A percentile compares a stretch with the other conserved stretches of the same genome.
phyloP scores from a whole-genome alignment of 1,139 yeast genomes.

The Taphrina deformans region DNA sequence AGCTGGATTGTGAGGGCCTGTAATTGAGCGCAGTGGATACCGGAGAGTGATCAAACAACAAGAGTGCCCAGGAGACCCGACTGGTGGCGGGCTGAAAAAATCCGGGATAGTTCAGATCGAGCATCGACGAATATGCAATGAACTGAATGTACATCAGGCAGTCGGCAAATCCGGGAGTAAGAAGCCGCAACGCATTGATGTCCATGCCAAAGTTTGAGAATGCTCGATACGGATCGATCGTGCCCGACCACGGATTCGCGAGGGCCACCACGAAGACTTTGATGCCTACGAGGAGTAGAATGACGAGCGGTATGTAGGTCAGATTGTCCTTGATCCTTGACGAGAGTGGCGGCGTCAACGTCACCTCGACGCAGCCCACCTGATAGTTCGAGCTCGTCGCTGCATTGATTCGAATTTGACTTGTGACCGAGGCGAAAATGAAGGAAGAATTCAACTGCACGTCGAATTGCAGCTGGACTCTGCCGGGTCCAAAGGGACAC shows the following conservation, averaged over 20 bases:
- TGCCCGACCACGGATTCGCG: constrained; percentile 49
- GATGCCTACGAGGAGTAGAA: constrained; percentile 51
- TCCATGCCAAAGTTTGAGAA: constrained; percentile 58
- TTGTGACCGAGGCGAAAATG: constrained; percentile 23
- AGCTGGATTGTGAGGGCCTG: constrained; percentile 37
- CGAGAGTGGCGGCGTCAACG: constrained; percentile 27
- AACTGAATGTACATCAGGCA: constrained; percentile 58
- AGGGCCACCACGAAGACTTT: constrained; percentile 48
- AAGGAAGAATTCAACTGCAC: constrained; percentile 12
- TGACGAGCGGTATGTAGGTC: constrained; percentile 47
- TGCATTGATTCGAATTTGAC: constrained; percentile 20
- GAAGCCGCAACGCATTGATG: constrained; percentile 56
- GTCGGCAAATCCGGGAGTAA: constrained; percentile 58
- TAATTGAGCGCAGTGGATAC: constrained; percentile 33
- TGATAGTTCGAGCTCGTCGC: constrained; percentile 19
- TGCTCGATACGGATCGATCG: constrained; percentile 63
- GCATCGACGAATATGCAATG: constrained; percentile 58
- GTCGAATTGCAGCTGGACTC: constrained; percentile 6
- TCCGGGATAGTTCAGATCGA: constrained; percentile 63
- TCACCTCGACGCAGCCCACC: constrained; percentile 24
- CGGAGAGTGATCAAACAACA: constrained; percentile 43
- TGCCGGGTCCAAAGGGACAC: constrained; percentile 31
- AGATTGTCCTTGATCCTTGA: constrained; percentile 45
- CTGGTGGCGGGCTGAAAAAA: constrained; percentile 59
- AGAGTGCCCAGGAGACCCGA: constrained; percentile 48